Base-by-base conservation (phyloP, 805 yeast genomes). In the Ogataea pilisensis region DNA sequence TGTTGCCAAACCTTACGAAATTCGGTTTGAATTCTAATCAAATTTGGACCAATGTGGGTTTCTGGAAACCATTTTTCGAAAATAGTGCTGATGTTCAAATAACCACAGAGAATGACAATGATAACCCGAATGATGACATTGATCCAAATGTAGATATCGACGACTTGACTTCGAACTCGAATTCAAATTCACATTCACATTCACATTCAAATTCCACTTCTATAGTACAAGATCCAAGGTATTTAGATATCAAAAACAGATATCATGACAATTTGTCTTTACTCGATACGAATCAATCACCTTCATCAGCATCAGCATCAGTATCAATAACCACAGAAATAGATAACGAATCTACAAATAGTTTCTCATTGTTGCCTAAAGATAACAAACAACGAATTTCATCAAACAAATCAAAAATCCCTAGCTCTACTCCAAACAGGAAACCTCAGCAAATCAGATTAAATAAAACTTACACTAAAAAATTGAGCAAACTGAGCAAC, bases 1-100 rank as follows among this genome's bases (percentile, higher is more conserved):
- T 88, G 24, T 68, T 85, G 25, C 95, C 95, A 2, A 68, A 76
- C 11, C 72, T 88, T 18, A 73, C 76, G 46, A 67, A 70, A 34
- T 86, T 85, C 54, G 76, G 82, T 16, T 53, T 57, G 12, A 74
- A 75, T 31, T 77, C 87, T 12, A 73, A 69, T 31, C 68, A 74
- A 25, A 77, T 85, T 3, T 80, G 88, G 82, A 64, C 70, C 24
- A 81, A 81, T 41, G 80, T 78, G 6, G 73, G 75, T 41, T 85
- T 86, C 61, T 81, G 95, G 82, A 85, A 85, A 55, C 73, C 74
- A 25, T 82, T 88, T 61, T 76, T 87, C 51, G 95, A 88, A 38
- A 59, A 60, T 42, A 62, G 63, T 20, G 64, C 66, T 2, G 54
- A 60, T 38, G 65, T 57, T 25, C 60, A 55, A 33, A 55, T 61